These are phyloP conservation scores for Musa acuminata DNA, from an alignment of 176 grass and related monocot genomes.

Conservation along the genomic window DNA sequence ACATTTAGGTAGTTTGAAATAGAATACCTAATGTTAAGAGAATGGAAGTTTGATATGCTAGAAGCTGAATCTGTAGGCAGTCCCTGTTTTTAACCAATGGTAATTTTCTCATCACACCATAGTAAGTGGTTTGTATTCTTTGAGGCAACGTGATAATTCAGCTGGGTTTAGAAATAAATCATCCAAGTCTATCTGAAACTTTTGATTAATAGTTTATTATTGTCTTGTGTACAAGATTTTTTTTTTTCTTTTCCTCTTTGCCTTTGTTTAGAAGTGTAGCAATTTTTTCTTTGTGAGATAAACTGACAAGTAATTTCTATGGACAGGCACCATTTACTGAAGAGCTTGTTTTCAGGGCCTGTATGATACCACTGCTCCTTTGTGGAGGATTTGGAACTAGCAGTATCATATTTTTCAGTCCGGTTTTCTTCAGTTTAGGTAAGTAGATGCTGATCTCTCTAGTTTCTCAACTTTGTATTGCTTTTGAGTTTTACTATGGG, in stretches of 20 bases:
- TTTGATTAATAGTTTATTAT: not conserved
- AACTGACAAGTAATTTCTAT: slow-evolving; percentile 22
- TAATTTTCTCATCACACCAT: not conserved
- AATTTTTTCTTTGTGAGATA: slow-evolving; percentile 13
- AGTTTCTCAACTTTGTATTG: not conserved
- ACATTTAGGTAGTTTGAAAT: not conserved
- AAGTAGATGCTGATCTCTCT: slow-evolving; percentile 24
- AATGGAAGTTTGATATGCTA: not conserved
- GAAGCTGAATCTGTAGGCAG: not conserved
- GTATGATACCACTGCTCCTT: slow-evolving; percentile 93
- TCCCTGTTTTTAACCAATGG: not conserved
- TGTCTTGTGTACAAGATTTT: not conserved
- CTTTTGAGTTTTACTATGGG: not conserved
- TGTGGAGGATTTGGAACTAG: slow-evolving; percentile 71
- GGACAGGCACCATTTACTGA: slow-evolving; percentile 83
- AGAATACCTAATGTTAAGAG: too few relatives aligned
- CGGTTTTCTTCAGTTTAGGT: slow-evolving; percentile 98
- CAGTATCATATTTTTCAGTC: slow-evolving; percentile 71
- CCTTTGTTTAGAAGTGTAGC: not conserved
- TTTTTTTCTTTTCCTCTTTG: not conserved
- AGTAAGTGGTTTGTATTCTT: not conserved
- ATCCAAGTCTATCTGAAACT: not conserved
- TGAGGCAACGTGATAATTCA: not conserved
- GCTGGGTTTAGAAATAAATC: not conserved
- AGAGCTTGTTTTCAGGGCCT: slow-evolving; percentile 91